phyloP scores from a whole-genome alignment of 2,329 filamentous ascomycete species.

The Stromatinia cepivora region DNA sequence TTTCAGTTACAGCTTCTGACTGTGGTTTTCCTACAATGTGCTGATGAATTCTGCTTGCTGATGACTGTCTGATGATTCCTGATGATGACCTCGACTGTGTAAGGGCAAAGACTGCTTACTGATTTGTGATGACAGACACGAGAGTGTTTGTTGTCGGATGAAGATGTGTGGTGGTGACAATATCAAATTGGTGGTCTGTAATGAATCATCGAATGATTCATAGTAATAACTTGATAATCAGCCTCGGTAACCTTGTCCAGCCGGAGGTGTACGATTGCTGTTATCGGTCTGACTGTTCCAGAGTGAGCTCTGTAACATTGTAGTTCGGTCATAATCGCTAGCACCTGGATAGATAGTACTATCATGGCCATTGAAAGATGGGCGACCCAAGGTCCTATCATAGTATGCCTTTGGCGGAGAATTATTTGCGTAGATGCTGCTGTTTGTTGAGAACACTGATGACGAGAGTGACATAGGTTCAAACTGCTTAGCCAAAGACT shows the following conservation, averaged over 20 bases:
- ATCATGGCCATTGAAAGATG: constrained; percentile 30
- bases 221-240: background rate
- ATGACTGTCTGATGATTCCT: background rate
- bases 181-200: background rate
- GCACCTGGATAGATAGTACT: constrained; percentile 33
- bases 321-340: constrained; percentile 34
- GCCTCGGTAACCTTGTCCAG: constrained; percentile 45
- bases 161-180: constrained; percentile 26
- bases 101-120: constrained; percentile 10
- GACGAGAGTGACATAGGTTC: constrained; percentile 29
- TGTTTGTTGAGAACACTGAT: constrained; percentile 50
- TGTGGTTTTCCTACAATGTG: constrained; percentile 19
- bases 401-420: constrained; percentile 25
- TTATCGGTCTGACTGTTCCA: constrained; percentile 32
- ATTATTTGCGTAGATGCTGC: constrained; percentile 53
- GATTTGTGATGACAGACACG: constrained; percentile 2
- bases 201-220: constrained; percentile 14
- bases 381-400: constrained; percentile 17
- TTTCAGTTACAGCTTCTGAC: constrained; percentile 18
- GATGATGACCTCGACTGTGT: constrained; percentile 1
- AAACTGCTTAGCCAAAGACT: constrained; percentile 33
- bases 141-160: background rate
- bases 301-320: constrained; percentile 40
- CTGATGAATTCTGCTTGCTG: background rate
- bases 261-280: constrained; percentile 48